Percentiles rank a stretch among this genome's conserved stretches.
These are phyloP conservation scores for Hapsidospora chrysogenum DNA, from an alignment of 495 filamentous ascomycete species.

Conservation along the genomic window DNA sequence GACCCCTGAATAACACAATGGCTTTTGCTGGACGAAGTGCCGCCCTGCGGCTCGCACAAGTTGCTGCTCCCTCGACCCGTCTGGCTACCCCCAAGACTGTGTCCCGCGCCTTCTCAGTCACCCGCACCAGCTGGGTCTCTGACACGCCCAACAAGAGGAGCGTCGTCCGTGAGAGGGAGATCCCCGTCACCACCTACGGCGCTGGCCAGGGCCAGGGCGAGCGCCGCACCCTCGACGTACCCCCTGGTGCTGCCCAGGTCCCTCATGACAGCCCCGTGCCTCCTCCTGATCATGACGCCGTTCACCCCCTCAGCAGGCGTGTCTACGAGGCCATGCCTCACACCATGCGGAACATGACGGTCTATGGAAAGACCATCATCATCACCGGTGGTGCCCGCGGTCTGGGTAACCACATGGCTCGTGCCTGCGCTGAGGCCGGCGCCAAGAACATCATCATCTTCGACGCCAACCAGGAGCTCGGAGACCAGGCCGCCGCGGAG, in stretches of 20 bases:
- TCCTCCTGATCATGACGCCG: constrained; percentile 14
- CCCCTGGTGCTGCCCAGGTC: constrained; percentile 43
- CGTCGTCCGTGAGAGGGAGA: constrained; percentile 31
- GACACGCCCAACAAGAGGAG: constrained; percentile 16
- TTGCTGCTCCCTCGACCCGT: constrained; percentile 15
- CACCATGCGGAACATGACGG: constrained; percentile 45
- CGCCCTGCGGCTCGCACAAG: constrained; percentile 14
- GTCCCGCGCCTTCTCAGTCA: constrained; percentile 18
- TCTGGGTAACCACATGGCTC: constrained; percentile 61
- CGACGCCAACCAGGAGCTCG: constrained; percentile 57
- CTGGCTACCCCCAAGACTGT: constrained; percentile 7
- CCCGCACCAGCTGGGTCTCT: constrained; percentile 17
- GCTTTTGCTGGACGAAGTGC: constrained; percentile 19
- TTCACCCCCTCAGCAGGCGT: constrained; percentile 22
- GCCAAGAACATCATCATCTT: constrained; percentile 57
- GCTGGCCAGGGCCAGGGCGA: constrained; percentile 25
- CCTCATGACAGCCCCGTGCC: constrained; percentile 14
- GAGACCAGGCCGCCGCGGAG: constrained; percentile 46
- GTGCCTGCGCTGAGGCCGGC: constrained; percentile 56
- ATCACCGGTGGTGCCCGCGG: constrained; percentile 63
- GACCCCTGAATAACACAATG: too few species aligned
- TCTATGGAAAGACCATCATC: constrained; percentile 51
- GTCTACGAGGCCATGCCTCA: constrained; percentile 32
- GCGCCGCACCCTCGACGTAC: constrained; percentile 58
- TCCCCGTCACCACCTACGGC: constrained; percentile 30